Evolutionary conservation across 2,329 filamentous ascomycete species (phyloP).

Genomic region (Penicillium sp.): DNA sequence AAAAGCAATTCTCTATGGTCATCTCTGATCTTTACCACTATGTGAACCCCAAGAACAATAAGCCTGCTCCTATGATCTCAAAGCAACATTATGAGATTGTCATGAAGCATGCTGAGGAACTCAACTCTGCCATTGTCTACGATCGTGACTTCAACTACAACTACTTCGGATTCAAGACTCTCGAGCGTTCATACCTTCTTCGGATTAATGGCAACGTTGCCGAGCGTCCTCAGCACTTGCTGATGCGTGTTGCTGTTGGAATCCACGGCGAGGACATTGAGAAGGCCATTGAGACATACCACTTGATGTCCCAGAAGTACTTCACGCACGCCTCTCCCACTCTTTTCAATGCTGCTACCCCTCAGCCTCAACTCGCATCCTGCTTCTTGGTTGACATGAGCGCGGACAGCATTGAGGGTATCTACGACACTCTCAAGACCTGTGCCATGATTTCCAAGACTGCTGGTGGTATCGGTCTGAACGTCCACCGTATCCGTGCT

Average conservation of each 20-base stretch:
- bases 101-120: slow-evolving; percentile 93
- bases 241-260: slow-evolving; percentile 97
- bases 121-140: slow-evolving; percentile 98
- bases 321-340: slow-evolving; percentile 98
- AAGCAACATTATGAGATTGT: slow-evolving; percentile 86
- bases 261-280: slow-evolving; percentile 96
- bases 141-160: slow-evolving; percentile 99
- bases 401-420: slow-evolving; percentile 98
- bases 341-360: slow-evolving; percentile 96
- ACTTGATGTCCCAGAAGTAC: slow-evolving; percentile 97
- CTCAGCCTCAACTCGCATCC: slow-evolving; percentile 89
- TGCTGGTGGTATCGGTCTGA: slow-evolving; percentile 94
- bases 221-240: slow-evolving; percentile 97
- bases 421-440: slow-evolving; percentile 98
- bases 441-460: slow-evolving; percentile 99
- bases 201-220: slow-evolving; percentile 94
- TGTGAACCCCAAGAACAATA: slow-evolving; percentile 88
- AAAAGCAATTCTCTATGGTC: slow-evolving; percentile 99
- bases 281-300: slow-evolving; percentile 94
- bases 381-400: slow-evolving; percentile 99
- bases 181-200: slow-evolving; percentile 95
- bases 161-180: slow-evolving; percentile 99
- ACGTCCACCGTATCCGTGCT: slow-evolving; percentile 93
- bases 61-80: slow-evolving; percentile 89
- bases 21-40: slow-evolving; percentile 93